Base-by-base conservation (phyloP, 371 early-diverging fungal genomes). In the Apophysomyces elegans region DNA sequence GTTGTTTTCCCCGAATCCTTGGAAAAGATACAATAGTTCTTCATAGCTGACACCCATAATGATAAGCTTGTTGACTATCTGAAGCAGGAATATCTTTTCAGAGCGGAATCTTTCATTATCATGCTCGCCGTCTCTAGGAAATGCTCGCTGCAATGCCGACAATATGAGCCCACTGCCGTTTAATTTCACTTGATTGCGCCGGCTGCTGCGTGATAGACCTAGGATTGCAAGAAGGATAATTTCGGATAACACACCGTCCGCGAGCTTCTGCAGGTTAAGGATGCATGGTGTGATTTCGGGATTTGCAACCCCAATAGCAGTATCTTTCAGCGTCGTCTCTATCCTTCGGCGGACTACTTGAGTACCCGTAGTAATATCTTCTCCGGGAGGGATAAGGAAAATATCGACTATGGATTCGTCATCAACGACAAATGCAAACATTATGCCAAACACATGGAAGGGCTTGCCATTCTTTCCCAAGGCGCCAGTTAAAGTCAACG, bases 131-230 rank as follows among this genome's bases (percentile, higher is more conserved):
- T 63, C 64, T 32, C 61, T 56, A 5, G 77, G 78, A 56, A 80
- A 87, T 5, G 83, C 62, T 12, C 87, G 83, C 32, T 81, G 68
- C 7, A 91, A 69, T 1, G 84, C 68, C 37, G 78, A 77, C 26
- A 86, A 67, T 37, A 88, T 62, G 0, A 90, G 68, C 4, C 89
- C 90, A 45, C 81, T 80, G 14, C 82, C 73, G 50, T 89, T 88
- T 77, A 91, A 63, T 56, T 78, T 70, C 2, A 89, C 81, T 65
- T 91, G 91, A 39, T 91, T 91, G 54, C 85, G 77, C 60, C 87
- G 76, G 63, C 77, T 88, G 43, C 80, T 80, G 45, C 84, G 77
- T 4, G 88, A 72, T 37, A 90, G 62, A 0, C 84, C 72, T 57
- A 79, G 70, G 2, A 90, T 59, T 4, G 83, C 84, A 59, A 66